Percentiles rank a stretch among this genome's conserved stretches.
These are phyloP conservation scores for Alternaria ventricosa DNA, from an alignment of 2,329 filamentous ascomycete species.

Conservation along the genomic window DNA sequence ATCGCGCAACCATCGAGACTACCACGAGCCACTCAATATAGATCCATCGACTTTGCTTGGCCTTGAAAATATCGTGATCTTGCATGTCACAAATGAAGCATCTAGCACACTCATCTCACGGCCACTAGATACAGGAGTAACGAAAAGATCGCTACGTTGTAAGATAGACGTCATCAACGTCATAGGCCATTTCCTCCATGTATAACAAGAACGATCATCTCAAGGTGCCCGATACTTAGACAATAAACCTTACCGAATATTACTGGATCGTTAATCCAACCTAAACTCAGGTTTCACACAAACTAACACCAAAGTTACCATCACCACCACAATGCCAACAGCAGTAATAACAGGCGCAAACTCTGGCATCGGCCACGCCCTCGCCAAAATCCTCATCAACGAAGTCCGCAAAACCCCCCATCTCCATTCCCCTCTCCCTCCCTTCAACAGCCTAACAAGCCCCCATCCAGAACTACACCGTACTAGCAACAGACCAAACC, in stretches of 20 bases:
- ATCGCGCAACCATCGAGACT: background rate
- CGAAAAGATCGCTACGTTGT: background rate
- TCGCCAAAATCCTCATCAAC: constrained; percentile 38
- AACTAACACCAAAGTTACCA: background rate
- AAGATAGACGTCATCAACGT: constrained; percentile 4
- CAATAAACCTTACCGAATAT: background rate
- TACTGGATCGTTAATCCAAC: background rate
- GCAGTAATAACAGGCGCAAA: constrained; percentile 53
- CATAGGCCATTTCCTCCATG: background rate
- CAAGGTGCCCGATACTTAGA: no score
- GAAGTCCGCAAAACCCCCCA: constrained; percentile 20
- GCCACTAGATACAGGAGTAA: background rate
- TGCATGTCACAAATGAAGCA: background rate
- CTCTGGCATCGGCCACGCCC: constrained; percentile 51
- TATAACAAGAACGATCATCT: background rate
- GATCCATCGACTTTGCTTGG: background rate
- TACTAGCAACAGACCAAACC: constrained; percentile 40
- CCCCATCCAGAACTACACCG: constrained; percentile 37
- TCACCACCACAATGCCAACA: constrained; percentile 39
- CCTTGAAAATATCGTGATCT: background rate
- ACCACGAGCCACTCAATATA: background rate
- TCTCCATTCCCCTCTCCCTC: background rate
- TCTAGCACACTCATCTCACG: background rate
- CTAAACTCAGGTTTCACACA: background rate
- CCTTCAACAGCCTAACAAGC: background rate